Evolutionary conservation across 2,329 filamentous ascomycete species (phyloP).

Genomic region (Epichloe hybrida): DNA sequence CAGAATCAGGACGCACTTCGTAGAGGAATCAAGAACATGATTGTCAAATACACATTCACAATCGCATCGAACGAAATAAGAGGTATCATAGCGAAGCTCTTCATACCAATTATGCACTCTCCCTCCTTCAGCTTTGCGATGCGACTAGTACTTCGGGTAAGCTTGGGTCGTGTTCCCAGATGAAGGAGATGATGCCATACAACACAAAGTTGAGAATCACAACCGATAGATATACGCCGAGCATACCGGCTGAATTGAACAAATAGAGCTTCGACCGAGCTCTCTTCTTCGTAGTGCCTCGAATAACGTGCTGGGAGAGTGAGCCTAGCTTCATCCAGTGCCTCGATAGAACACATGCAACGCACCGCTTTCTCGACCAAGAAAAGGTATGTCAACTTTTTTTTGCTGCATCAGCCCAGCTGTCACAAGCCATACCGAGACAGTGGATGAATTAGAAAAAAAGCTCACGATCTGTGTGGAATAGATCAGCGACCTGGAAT

Average conservation of each 20-base stretch:
- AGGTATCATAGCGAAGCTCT: slow-evolving; percentile 43
- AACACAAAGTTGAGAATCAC: slow-evolving; percentile 47
- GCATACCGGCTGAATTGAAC: slow-evolving; percentile 47
- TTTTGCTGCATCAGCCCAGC: neutral
- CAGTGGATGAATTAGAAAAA: neutral
- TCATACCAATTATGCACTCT: slow-evolving; percentile 49
- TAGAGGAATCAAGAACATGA: slow-evolving; percentile 48
- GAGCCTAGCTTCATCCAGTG: neutral
- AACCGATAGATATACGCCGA: slow-evolving; percentile 30
- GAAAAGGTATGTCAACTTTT: slow-evolving; percentile 47
- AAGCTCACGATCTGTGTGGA: slow-evolving; percentile 18
- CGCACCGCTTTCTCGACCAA: slow-evolving; percentile 47
- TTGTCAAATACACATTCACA: slow-evolving; percentile 49
- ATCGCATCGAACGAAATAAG: slow-evolving; percentile 47
- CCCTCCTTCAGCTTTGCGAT: slow-evolving; percentile 41
- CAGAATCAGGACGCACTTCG: slow-evolving; percentile 27
- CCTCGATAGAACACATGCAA: slow-evolving; percentile 12
- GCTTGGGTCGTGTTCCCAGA: neutral
- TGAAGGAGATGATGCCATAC: slow-evolving; percentile 23
- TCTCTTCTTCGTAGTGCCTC: slow-evolving; percentile 36
- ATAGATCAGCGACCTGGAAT: neutral
- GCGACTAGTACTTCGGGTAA: slow-evolving; percentile 26
- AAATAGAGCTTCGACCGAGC: slow-evolving; percentile 43
- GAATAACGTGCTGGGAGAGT: slow-evolving; percentile 38
- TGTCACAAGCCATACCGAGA: neutral